Base-by-base conservation (phyloP, 305 asterid species). In the Solanum hybrid region DNA sequence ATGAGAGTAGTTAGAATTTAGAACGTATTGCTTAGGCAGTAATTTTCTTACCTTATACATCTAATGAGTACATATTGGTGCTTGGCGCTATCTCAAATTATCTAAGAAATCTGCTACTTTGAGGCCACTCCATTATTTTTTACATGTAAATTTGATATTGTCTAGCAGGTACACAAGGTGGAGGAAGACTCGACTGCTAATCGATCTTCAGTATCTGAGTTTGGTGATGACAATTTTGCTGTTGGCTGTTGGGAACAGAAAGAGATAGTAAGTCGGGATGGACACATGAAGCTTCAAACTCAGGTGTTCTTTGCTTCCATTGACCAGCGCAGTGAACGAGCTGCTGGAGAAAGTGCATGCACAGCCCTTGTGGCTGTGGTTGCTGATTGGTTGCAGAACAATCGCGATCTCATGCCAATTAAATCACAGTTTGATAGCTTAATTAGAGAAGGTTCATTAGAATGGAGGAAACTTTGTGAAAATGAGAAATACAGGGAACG, bases 311-410 rank as follows among this genome's bases (percentile, higher is more conserved):
- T 97, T 89, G 99, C 99, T 83, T 96, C 99, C 87, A 98, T 98
- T 73, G 99, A 98, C 85, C 99, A 98, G 87, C 93, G 99, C 90
- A 98, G 98, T 27, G 99, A 97, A 91, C 93, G 90, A 88, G 99
- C 99, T 17, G 97, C 99, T 4, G 99, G 99, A 31, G 99, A 95
- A 92, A 95, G 99, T 85, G 99, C 99, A 27, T 98, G 99, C 88
- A 98, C 99, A 14, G 97, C 97, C 41, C 98, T 98, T 13, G 99
- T 97, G 80, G 97, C 99, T 45, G 98, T 98, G 27, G 93, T 98
- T n/a, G 99, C 99, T 14, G 97, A 98, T 92, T 98, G 99, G 99
- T 90, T 98, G 89, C 99, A 96, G 87, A 91, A 90, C 76, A 96
- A 97, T 91, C 92, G 29, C 38, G 92, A 93, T 87, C 95, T 92